Percentiles rank a stretch among this genome's conserved stretches.
Evolutionary conservation across 2,329 filamentous ascomycete species (phyloP).

Genomic region (Pestalotiopsis sp.): DNA sequence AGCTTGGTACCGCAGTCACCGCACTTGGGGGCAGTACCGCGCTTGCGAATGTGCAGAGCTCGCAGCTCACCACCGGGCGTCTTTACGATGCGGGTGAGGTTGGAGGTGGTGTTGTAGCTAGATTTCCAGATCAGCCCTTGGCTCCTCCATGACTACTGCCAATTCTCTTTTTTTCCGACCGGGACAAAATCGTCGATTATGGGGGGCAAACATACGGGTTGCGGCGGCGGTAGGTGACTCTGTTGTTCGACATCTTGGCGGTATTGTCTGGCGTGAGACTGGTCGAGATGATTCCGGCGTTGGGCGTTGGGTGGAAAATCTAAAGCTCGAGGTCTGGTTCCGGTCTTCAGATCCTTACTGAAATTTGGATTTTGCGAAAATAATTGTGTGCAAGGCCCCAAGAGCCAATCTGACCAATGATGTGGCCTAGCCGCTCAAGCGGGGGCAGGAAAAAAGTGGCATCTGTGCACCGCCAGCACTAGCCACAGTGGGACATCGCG

Average conservation of each 20-base stretch:
- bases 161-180: not conserved
- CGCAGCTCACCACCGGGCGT: slow-evolving; percentile 95
- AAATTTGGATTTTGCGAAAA: slow-evolving; percentile 15
- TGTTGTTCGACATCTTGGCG: slow-evolving; percentile 61
- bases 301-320: slow-evolving; percentile 12
- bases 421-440: not conserved
- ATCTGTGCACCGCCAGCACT: not conserved
- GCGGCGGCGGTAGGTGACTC: slow-evolving; percentile 74
- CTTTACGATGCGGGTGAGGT: slow-evolving; percentile 95
- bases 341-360: slow-evolving; percentile 13
- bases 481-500: not conserved
- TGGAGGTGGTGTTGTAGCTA: slow-evolving; percentile 98
- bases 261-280: slow-evolving; percentile 24
- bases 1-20: slow-evolving; percentile 99
- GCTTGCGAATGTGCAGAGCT: slow-evolving; percentile 99
- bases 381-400: slow-evolving; percentile 11
- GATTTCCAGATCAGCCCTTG: slow-evolving; percentile 8
- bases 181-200: not conserved
- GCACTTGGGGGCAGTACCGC: slow-evolving; percentile 96
- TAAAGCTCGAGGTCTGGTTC: slow-evolving; percentile 1
- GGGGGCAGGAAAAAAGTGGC: slow-evolving; percentile 3
- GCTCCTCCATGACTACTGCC: not conserved
- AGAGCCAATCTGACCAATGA: not conserved
- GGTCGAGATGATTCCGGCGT: slow-evolving; percentile 18
- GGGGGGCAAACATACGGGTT: slow-evolving; percentile 69